A percentile compares a stretch with the other conserved stretches of the same genome.
These are phyloP conservation scores for Lachnellula hyalina DNA, from an alignment of 2,329 filamentous ascomycete species.

Conservation along the genomic window DNA sequence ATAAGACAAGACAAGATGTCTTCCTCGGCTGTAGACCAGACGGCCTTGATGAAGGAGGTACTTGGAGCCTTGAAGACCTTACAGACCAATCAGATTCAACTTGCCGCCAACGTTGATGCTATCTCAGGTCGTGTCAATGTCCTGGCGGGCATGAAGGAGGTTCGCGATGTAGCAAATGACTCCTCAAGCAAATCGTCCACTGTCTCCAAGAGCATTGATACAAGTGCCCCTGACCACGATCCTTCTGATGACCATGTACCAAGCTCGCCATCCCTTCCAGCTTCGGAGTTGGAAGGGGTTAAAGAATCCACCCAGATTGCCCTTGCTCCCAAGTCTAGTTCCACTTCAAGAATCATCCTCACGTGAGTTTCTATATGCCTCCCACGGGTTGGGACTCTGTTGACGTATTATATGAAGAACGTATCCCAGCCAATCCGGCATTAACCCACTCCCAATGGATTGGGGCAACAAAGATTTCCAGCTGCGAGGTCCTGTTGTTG, in stretches of 20 bases:
- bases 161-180: conserved; percentile 42
- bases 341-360: conserved; percentile 57
- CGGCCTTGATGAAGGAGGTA: conserved; percentile 46
- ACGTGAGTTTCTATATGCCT: conserved; percentile 37
- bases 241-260: conserved; percentile 26
- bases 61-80: conserved; percentile 49
- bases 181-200: conserved; percentile 1
- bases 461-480: conserved; percentile 78
- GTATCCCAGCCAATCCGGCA: conserved; percentile 89
- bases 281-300: conserved; percentile 19
- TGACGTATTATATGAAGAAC: conserved; percentile 45
- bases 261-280: conserved; percentile 28
- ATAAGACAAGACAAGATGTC: conserved; percentile 18
- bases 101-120: conserved; percentile 51
- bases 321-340: conserved; percentile 33
- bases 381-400: not conserved
- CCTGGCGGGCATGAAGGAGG: conserved; percentile 51
- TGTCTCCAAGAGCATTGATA: conserved; percentile 10
- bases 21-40: conserved; percentile 23
- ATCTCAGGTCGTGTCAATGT: conserved; percentile 59
- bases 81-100: conserved; percentile 48
- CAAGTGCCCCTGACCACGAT: conserved; percentile 9
- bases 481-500: conserved; percentile 80
- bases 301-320: conserved; percentile 8
- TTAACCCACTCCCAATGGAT: conserved; percentile 81